Evolutionary conservation across 352 stramenopile species (phyloP), one percentile per base, ranked within the genome.

Genomic region (Globisporangium cederbergense): DNA sequence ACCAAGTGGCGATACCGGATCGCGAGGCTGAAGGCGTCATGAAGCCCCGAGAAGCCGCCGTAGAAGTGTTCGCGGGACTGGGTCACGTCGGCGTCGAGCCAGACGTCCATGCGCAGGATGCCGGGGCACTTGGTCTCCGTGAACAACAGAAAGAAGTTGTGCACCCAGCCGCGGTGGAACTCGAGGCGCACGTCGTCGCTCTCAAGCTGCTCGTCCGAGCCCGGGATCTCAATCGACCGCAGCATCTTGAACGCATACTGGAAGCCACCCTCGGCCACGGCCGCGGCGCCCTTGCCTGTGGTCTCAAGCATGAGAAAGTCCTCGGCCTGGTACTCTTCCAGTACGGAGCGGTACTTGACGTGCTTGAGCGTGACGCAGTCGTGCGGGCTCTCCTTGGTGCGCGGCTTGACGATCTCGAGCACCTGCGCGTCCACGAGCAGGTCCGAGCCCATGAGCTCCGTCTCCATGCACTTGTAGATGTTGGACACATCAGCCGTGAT

Each of bases 341-440:
- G 64, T 20, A 88, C 71, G 20, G 78, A 88, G 10, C 71, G 75
- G 69, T 91, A 89, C 58, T 85, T 89, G 70, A 89, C 78, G 62
- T 91, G 82, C 70, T 94, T 94, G 66, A 91, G 73, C 2, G 79
- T 75, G 22, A 94, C 72, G 70, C 87, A 94, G 49, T 86, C 77
- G 67, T 94, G 82, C 25, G 81, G 81, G 1, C 65, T 78, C 64
- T 89, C 74, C 61, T 91, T 89, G 16, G 85, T 88, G 13, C 85
- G 71, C 47, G 75, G 73, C 18, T 84, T 72, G 30, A 94, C 70
- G 45, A 79, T 87, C 62, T 92, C 82, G 28, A 94, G 70, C 18
- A 93, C 83, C 25, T 82, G 65, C 5, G 81, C 85, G 61, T 91
- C 81, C 30, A 90, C 74, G 10, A 94, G 70, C 40, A 89, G 50